phyloP scores from a whole-genome alignment of 2,329 filamentous ascomycete genomes.

The Esteya vermicola region DNA sequence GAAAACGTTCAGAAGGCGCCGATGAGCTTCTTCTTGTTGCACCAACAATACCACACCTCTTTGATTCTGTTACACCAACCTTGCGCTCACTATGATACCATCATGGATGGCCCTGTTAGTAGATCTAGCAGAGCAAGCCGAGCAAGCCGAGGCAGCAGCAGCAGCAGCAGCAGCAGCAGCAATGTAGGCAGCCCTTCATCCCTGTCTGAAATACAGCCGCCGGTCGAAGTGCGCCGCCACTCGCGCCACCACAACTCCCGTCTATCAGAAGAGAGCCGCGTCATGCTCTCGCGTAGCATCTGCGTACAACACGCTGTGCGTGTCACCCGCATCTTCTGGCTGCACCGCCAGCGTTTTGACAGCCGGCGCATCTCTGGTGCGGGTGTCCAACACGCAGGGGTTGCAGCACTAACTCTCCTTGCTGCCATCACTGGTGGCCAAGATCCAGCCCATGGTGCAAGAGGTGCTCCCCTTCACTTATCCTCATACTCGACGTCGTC shows the following conservation, averaged over 20 bases:
- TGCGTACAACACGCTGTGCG: constrained; percentile 40
- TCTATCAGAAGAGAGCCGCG: constrained; percentile 28
- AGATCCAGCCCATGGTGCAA: too few species aligned
- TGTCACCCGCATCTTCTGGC: constrained; percentile 38
- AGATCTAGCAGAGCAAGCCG: too few species aligned
- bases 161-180: not conserved
- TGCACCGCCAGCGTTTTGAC: constrained; percentile 36
- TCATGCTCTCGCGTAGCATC: constrained; percentile 32
- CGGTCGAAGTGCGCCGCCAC: too few species aligned
- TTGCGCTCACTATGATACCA: constrained; percentile 35
- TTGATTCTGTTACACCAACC: constrained; percentile 38
- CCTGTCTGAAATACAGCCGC: not conserved
- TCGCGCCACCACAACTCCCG: too few species aligned
- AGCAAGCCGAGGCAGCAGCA: not conserved
- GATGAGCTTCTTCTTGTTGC: constrained; percentile 37
- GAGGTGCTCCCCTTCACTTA: too few species aligned
- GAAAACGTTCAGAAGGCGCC: constrained; percentile 33
- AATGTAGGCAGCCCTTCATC: not conserved
- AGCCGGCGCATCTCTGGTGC: constrained; percentile 34
- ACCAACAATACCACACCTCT: constrained; percentile 39
- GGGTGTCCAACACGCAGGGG: constrained; percentile 38
- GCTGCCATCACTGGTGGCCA: constrained; percentile 26
- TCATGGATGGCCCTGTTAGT: too few species aligned
- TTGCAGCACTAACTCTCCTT: constrained; percentile 37
- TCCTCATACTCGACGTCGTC: not conserved